A percentile compares a stretch with the other conserved stretches of the same genome.
phyloP scores from a whole-genome alignment of 192 early-diverging fungal genomes.

The Funneliformis geosporum region DNA sequence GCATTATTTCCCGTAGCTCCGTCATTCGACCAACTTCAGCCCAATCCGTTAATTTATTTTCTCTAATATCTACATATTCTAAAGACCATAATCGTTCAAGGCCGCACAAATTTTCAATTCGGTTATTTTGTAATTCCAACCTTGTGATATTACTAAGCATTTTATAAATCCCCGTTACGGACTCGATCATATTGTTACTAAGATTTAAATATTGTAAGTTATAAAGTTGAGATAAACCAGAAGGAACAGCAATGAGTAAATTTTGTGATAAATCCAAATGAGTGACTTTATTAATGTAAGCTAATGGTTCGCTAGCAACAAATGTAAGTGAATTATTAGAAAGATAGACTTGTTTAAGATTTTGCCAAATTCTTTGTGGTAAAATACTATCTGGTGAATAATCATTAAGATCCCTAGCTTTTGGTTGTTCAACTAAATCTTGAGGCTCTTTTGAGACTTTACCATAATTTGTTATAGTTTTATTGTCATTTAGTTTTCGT shows the following conservation, averaged over 20 bases:
- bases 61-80: conserved; percentile 57
- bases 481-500: conserved; percentile 33
- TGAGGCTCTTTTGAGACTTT: neutral
- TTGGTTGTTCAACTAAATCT: neutral
- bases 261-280: conserved; percentile 57
- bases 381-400: conserved; percentile 34
- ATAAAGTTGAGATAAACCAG: conserved; percentile 45
- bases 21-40: conserved; percentile 54
- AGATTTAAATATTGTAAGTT: conserved; percentile 54
- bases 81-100: conserved; percentile 58
- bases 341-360: conserved; percentile 47
- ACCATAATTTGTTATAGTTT: conserved; percentile 33
- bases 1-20: conserved; percentile 48
- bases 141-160: conserved; percentile 54
- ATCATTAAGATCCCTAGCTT: neutral
- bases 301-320: conserved; percentile 41
- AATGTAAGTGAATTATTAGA: conserved; percentile 53
- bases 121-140: conserved; percentile 53
- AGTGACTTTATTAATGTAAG: conserved; percentile 40
- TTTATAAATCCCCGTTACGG: conserved; percentile 48
- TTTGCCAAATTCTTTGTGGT: conserved; percentile 41
- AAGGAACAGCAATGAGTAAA: conserved; percentile 49
- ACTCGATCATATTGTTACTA: conserved; percentile 58
- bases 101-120: conserved; percentile 51
- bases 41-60: conserved; percentile 55